Evolutionary conservation across 2,329 filamentous ascomycete genomes (phyloP), one percentile per base, ranked within the genome.

Genomic region (Epichloe aotearoae): DNA sequence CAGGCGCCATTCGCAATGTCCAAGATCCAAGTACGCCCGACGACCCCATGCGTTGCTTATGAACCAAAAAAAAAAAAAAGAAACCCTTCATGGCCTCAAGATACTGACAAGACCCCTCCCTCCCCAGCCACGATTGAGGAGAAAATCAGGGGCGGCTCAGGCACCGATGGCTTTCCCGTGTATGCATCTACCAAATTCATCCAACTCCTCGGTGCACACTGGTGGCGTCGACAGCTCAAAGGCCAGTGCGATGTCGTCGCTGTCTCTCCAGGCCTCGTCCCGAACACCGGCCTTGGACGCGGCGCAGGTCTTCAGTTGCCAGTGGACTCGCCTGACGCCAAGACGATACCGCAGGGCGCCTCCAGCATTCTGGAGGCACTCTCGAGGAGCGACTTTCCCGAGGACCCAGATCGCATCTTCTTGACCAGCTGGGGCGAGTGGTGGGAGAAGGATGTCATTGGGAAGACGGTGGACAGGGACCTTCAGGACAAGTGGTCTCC

Each of bases 361-460:
- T 56, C 61, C 17, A 77, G 64, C 51, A 64, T 77, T 1, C 61
- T 74, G 15, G 59, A 61, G 1, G 74, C 73, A 0, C 66, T 77
- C 26, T 68, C 64, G 0, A 59, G 66, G 3, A 63, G 66, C 17
- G 73, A 77, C 54, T 64, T 77, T 40, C 75, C 75, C 1, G 66
- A 71, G 26, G 73, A 79, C 37, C 70, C 69, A 0, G 71, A 77
- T 17, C 68, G 69, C 47, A 74, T 78, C 50, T 77, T 78, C 59
- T 56, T 79, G 44, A 77, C 74, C 0, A 76, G 73, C 56, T 77
- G 73, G 74, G 75, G 75, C 1, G 74, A 78, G 62, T 79, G 74
- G 73, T 78, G 74, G 74, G 57, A 64, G 14, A 74, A 69, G 58
- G 64, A 69, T 3, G 64, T 70, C 2, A 70, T 70, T 48, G 64